phyloP scores from a whole-genome alignment of 129 eudicot species.

The Glebionis coronaria region DNA sequence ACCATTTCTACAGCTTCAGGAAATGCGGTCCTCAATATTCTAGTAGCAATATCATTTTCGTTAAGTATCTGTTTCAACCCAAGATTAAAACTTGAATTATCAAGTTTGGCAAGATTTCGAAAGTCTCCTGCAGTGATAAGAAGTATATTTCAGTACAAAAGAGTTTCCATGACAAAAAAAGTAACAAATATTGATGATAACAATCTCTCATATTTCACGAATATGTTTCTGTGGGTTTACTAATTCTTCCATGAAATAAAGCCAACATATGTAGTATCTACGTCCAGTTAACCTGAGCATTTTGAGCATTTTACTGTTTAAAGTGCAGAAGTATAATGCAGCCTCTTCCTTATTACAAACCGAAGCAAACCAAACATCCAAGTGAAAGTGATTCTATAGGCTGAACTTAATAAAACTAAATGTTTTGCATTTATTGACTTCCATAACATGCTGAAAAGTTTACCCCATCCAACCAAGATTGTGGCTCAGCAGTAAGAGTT shows the following conservation, averaged over 20 bases:
- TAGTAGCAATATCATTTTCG: slow-evolving; percentile 38
- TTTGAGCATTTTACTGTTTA: not conserved
- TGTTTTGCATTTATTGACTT: too few species aligned
- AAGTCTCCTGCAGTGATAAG: slow-evolving; percentile 41
- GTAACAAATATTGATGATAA: not conserved
- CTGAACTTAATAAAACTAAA: too few species aligned
- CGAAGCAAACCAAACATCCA: too few species aligned
- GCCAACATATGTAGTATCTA: not conserved
- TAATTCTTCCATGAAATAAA: not conserved
- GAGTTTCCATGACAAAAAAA: not conserved
- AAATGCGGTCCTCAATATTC: slow-evolving; percentile 42
- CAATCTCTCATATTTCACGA: not conserved
- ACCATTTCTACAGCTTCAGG: slow-evolving; percentile 66
- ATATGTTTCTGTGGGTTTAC: not conserved
- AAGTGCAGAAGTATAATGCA: too few species aligned
- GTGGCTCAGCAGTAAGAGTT: too few species aligned
- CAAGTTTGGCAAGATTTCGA: slow-evolving; percentile 21
- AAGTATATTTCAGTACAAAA: not conserved
- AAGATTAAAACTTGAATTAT: slow-evolving; percentile 31
- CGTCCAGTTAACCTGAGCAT: not conserved
- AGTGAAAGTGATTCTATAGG: too few species aligned
- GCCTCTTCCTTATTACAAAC: too few species aligned
- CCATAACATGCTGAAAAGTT: too few species aligned
- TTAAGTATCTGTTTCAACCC: slow-evolving; percentile 71
- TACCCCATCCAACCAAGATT: too few species aligned